Base-by-base conservation (phyloP, 2,329 filamentous ascomycete genomes). In the Hymenotorrendiella dingleyae region DNA sequence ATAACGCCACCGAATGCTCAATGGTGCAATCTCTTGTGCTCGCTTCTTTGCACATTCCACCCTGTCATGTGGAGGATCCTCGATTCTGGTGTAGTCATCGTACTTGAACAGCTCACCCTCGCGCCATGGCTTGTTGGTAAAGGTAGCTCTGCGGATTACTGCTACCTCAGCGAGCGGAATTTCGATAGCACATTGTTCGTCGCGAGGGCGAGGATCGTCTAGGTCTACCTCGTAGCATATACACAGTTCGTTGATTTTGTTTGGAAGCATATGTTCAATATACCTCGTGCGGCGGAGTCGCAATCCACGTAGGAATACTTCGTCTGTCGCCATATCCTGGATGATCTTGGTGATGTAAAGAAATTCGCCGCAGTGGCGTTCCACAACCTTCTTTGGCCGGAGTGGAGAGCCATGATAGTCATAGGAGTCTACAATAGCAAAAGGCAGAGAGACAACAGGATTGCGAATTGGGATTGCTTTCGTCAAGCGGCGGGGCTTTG, bases 241-340 rank as follows among this genome's bases (percentile, higher is more conserved):
- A 64, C 63, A 17, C 0, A 78, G 42, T 45, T 78, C 74, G 33
- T 74, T 69, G 0, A 60, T 1, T 58, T 56, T 7, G 60, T 59
- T 4, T 60, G 54, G 5, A 67, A 62, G 3, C 58, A 60, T 42
- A 0, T 61, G 62, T 3, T 60, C 47, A 12, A 67, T 48, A 1
- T 60, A 44, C 3, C 57, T 56, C 0, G 59, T 55, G 1, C 65
- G 59, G 0, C 64, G 54, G 1, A 74, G 57, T 1, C 61, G 58
- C 3, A 64, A 57, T 0, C 75, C 75, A 17, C 57, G 54, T 3
- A 77, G 53, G 0, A 57, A 57, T 0, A 67, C 40, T 0, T 55
- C 48, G 0, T 54, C 49, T 0, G 39, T 49, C 0, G 42, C 7
- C 5, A 60, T 47, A 24, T 50, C 62, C 42, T 11, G 61, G 4